These are phyloP conservation scores for Coniochaeta sp. DNA, from an alignment of 2,329 filamentous ascomycete species.

Conservation along the genomic window DNA sequence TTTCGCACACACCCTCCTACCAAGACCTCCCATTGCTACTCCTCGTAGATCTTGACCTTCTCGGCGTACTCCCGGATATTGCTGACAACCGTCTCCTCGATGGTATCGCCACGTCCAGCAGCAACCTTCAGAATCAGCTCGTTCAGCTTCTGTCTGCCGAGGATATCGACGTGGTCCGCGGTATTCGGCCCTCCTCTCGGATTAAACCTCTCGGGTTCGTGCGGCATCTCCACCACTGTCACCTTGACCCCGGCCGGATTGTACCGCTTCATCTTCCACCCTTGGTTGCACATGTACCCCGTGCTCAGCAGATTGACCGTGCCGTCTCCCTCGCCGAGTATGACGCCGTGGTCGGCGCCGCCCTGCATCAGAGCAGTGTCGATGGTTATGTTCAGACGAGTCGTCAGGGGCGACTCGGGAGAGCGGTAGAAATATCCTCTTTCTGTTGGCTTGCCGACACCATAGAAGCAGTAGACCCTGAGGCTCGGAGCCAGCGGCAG, in stretches of 20 bases:
- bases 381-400: slow-evolving; percentile 66
- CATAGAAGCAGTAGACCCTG: slow-evolving; percentile 98
- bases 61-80: slow-evolving; percentile 78
- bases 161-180: slow-evolving; percentile 93
- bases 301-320: slow-evolving; percentile 88
- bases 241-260: slow-evolving; percentile 80
- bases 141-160: slow-evolving; percentile 82
- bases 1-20: no score
- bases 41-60: slow-evolving; percentile 75
- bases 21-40: no score
- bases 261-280: slow-evolving; percentile 89
- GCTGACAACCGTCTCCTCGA: slow-evolving; percentile 71
- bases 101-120: slow-evolving; percentile 73
- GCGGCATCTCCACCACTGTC: slow-evolving; percentile 90
- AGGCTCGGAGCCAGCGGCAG: slow-evolving; percentile 80
- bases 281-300: slow-evolving; percentile 95
- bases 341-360: slow-evolving; percentile 76
- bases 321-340: slow-evolving; percentile 92
- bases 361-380: slow-evolving; percentile 56
- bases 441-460: slow-evolving; percentile 88
- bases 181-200: slow-evolving; percentile 65
- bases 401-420: slow-evolving; percentile 56
- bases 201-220: slow-evolving; percentile 89
- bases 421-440: slow-evolving; percentile 82
- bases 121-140: slow-evolving; percentile 84